A percentile compares a stretch with the other conserved stretches of the same genome.
Evolutionary conservation across 202 grass and related monocot genomes (phyloP).

Genomic region (Eragrostis tef): DNA sequence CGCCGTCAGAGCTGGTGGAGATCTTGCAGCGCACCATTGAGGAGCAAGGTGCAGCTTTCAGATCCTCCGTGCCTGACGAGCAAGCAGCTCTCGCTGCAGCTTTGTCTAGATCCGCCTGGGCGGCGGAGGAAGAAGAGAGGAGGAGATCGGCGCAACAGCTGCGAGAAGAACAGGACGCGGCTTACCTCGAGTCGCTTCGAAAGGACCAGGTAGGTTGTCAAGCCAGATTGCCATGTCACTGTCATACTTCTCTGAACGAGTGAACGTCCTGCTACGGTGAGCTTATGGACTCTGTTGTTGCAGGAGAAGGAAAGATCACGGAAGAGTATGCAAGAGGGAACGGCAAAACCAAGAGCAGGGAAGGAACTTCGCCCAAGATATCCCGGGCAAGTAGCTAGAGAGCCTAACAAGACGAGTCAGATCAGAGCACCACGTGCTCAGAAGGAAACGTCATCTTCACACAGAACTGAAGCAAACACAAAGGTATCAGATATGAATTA

Average conservation of each 20-base stretch:
- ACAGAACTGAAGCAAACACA: conserved; percentile 53
- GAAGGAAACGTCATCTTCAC: conserved; percentile 45
- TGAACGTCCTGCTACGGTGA: background rate
- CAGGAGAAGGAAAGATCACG: conserved; percentile 59
- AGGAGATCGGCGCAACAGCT: conserved; percentile 53
- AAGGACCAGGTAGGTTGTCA: conserved; percentile 56
- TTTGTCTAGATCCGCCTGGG: conserved; percentile 23
- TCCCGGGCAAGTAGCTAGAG: conserved; percentile 25
- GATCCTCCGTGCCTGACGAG: background rate
- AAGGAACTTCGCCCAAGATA: conserved; percentile 25
- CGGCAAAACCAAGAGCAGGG: conserved; percentile 12
- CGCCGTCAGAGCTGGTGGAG: conserved; percentile 69
- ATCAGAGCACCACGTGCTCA: conserved; percentile 23
- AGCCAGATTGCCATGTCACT: background rate
- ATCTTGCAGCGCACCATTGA: conserved; percentile 71
- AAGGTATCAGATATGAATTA: conserved; percentile 48
- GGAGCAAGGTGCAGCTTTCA: conserved; percentile 59
- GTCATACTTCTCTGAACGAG: conserved; percentile 26
- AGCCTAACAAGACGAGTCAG: conserved; percentile 43
- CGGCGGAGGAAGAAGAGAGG: conserved; percentile 59
- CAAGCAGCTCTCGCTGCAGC: conserved; percentile 20
- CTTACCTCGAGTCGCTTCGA: conserved; percentile 67
- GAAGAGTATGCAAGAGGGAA: conserved; percentile 47
- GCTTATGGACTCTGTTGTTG: conserved; percentile 8
- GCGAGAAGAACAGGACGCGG: conserved; percentile 62